Evolutionary conservation across 495 filamentous ascomycete genomes (phyloP), one percentile per base, ranked within the genome.

Genomic region (Cairneyella variabilis): DNA sequence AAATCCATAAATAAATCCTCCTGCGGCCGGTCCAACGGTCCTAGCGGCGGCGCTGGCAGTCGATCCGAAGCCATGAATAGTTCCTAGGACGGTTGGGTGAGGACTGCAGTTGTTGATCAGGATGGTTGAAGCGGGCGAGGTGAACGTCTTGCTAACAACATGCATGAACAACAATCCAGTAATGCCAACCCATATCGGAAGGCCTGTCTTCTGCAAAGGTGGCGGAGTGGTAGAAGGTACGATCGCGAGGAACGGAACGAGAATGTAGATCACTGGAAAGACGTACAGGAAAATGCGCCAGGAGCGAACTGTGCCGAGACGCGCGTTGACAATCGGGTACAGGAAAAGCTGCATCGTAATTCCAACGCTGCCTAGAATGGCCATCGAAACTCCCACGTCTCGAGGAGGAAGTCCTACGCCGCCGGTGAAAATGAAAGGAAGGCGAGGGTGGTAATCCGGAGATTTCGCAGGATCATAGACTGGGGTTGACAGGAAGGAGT

Each of bases 41-140:
- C 89, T 76, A 39, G 84, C 83, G 22, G 82, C 78, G 30, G 78
- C 83, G 30, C 78, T 84, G 8, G 86, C 85, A 56, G 78, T 88
- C 69, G 91, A 85, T 9, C 82, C 89, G 18, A 92, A 76, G 4
- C 90, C 90, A 68, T 95, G 90, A 27, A 93, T 78, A 2, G 88
- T 90, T 1, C 88, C 87, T 9, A 95, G 74, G 5, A 92, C 88
- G 23, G 78, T 83, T 0, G 89, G 89, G 60, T 91, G 88, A 1
- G 90, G 88, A 40, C 82, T 85, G 69, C 84, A 86, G 64, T 95
- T 93, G 59, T 92, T 93, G 26, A 92, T 74, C 6, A 95, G 71
- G 50, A 95, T 92, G 2, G 84, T 83, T 18, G 84, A 82, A 12
- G 81, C 83, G 0, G 90, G 89, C 0, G 91, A 75, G 5, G 87